Base-by-base conservation (phyloP, 2,329 filamentous ascomycete species). In the Colletotrichum sojae region DNA sequence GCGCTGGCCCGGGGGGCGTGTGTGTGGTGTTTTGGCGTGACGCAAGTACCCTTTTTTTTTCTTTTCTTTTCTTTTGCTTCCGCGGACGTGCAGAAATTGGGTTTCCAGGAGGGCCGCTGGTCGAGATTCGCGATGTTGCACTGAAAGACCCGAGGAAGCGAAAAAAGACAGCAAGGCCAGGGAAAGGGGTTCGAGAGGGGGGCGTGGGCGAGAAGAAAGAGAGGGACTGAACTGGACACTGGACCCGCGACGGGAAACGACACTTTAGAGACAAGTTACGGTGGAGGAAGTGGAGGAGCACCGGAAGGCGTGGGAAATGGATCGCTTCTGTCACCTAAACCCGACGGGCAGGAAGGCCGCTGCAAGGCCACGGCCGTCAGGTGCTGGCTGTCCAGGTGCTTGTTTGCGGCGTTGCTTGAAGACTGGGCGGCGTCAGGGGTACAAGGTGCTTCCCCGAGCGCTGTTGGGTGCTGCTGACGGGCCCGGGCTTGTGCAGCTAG, bases 161-260 rank as follows among this genome's bases (percentile, higher is more conserved):
- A 46, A 43, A 56, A 67, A 25, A 36, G 31, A 36, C 31, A 57
- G 15, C 39, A 45, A 53, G 45, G 48, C 51, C 63, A 61, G 58
- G 67, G 62, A 69, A 69, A 69, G 67, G 67, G 66, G 67, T 43
- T 57, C 67, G 36, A 69, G n/a, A 43, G 54, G 66, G 54, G 20
- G 49, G 25, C 10, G 31, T 8, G 31, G 8, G 31, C 8, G 31
- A 36, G 31, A 36, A 36, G 31, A 36, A 36, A 36, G 31, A 36
- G 31, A 36, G 31, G 31, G 10, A 36, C 9, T 31, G 27, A 6
- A 31, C 27, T 10, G 22, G 55, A 25, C 15, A 25, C 25, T 27
- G 46, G 62, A 52, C 22, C 22, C 20, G 56, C 54, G 39, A 48
- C 40, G 36, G 59, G 40, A 65, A 65, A 60, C 61, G 43, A 55